These are phyloP conservation scores for Exidia glandulosa DNA, from an alignment of 768 basidiomycete species.

Conservation along the genomic window DNA sequence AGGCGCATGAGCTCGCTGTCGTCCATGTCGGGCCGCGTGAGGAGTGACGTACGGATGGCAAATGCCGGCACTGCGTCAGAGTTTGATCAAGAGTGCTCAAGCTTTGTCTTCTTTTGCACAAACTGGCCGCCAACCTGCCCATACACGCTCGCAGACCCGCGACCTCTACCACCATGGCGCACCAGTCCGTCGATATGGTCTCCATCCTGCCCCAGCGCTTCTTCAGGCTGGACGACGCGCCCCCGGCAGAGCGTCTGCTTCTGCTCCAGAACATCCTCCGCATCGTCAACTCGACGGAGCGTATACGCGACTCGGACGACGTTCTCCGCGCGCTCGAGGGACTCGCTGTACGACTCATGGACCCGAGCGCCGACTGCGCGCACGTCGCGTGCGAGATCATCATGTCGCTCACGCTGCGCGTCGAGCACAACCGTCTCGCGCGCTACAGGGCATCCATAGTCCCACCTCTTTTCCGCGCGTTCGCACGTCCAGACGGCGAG, in stretches of 20 bases:
- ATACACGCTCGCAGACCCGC: too few relatives aligned
- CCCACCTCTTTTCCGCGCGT: background rate
- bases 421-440: background rate
- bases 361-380: background rate
- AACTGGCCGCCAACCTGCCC: too few relatives aligned
- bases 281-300: background rate
- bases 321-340: background rate
- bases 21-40: too few relatives aligned
- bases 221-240: background rate
- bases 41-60: too few relatives aligned
- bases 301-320: background rate
- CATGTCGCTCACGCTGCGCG: background rate
- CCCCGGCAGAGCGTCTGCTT: background rate
- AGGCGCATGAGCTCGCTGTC: conserved; percentile 40
- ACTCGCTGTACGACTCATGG: background rate
- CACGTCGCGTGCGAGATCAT: background rate
- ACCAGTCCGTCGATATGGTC: background rate
- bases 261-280: background rate
- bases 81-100: too few relatives aligned
- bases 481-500: background rate
- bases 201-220: background rate
- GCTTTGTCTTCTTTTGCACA: too few relatives aligned
- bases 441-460: background rate
- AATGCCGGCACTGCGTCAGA: too few relatives aligned
- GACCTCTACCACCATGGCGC: too few relatives aligned